Evolutionary conservation across 768 basidiomycete species (phyloP).

Genomic region (Tephrocybe rancida): DNA sequence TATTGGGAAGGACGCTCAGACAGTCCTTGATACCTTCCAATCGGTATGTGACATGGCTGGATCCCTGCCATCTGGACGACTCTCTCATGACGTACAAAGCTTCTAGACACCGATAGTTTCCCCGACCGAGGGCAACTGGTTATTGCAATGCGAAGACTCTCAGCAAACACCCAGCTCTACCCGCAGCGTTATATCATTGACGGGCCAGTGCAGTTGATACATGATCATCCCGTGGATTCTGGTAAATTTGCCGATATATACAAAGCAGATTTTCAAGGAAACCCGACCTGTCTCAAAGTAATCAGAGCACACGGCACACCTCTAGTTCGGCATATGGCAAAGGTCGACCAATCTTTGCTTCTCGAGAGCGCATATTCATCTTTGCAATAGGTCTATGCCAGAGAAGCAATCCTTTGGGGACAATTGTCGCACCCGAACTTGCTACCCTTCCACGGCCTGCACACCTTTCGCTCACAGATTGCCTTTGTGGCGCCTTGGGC

Average conservation of each 20-base stretch:
- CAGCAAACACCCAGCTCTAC: conserved; percentile 4
- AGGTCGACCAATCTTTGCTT: neutral
- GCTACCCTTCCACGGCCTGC: conserved; percentile 30
- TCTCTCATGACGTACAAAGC: neutral
- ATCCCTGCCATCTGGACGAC: neutral
- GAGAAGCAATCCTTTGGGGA: conserved; percentile 23
- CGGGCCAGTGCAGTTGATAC: neutral
- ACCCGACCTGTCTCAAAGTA: conserved; percentile 7
- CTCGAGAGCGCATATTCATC: neutral
- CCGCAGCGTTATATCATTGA: neutral
- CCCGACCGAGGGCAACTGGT: neutral
- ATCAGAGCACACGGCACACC: neutral
- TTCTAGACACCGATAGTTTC: neutral
- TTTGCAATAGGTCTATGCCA: conserved; percentile 8
- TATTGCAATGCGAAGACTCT: conserved; percentile 6
- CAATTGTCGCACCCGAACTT: conserved; percentile 30
- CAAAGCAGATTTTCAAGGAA: neutral
- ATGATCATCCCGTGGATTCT: neutral
- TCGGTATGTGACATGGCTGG: neutral
- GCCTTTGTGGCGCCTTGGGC: conserved; percentile 33
- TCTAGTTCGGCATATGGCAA: neutral
- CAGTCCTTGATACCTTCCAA: conserved; percentile 8
- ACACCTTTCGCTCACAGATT: conserved; percentile 20
- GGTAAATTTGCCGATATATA: conserved; percentile 2
- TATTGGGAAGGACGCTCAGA: conserved; percentile 1